These are phyloP conservation scores for Picea glauca DNA, from an alignment of 75 land plant species.

Conservation along the genomic window DNA sequence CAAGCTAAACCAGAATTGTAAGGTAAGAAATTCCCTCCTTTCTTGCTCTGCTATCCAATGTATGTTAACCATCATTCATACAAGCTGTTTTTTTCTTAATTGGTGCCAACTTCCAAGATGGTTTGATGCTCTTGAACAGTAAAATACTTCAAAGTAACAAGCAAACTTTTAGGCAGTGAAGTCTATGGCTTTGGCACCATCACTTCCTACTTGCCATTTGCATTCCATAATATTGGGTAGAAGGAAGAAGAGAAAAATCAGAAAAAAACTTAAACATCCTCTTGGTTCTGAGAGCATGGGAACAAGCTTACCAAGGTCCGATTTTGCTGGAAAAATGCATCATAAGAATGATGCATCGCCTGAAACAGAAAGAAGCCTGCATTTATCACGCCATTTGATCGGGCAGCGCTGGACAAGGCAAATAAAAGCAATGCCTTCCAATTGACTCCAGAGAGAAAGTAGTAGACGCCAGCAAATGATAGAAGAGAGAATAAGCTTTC, in stretches of 20 bases:
- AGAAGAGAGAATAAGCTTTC: conserved; percentile 88
- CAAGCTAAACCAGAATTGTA: background rate
- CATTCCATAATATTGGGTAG: background rate
- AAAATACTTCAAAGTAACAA: no score
- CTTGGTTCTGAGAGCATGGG: background rate
- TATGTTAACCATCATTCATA: background rate
- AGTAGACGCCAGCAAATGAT: conserved; percentile 77
- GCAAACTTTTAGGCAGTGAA: no score
- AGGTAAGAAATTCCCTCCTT: background rate
- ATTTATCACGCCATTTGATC: conserved; percentile 96
- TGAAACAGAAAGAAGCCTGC: conserved; percentile 86
- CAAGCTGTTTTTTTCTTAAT: background rate
- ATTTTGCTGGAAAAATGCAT: conserved; percentile 38
- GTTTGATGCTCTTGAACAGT: background rate
- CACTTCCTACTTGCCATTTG: background rate
- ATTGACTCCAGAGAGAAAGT: conserved; percentile 53
- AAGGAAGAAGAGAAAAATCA: background rate
- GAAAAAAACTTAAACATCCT: background rate
- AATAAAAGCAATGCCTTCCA: conserved; percentile 53
- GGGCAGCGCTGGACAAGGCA: conserved; percentile 75
- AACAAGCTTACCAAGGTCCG: conserved; percentile 37
- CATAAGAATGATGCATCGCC: conserved; percentile 59
- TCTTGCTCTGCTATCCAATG: no score
- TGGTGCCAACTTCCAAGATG: background rate
- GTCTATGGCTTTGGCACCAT: background rate